These are phyloP conservation scores for Pleurotus tuber-regium DNA, from an alignment of 768 basidiomycete species.

Conservation along the genomic window DNA sequence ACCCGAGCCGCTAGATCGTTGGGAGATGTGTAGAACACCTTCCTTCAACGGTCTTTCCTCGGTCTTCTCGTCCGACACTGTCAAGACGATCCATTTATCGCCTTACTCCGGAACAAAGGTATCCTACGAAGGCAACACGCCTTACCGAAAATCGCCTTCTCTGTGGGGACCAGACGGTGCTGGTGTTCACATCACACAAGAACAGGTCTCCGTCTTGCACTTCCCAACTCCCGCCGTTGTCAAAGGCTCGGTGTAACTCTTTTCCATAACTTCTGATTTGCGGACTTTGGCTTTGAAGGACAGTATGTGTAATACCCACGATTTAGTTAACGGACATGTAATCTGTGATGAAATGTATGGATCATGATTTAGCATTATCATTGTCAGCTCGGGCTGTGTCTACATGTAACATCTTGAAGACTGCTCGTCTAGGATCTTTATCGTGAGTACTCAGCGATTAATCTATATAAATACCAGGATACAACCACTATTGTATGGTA, in stretches of 20 bases:
- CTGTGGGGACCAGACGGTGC: slow-evolving; percentile 4
- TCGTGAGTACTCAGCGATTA: no score
- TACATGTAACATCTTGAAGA: not conserved
- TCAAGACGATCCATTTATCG: slow-evolving; percentile 3
- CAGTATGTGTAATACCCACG: no score
- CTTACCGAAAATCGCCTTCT: slow-evolving; percentile 1
- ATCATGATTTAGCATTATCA: no score
- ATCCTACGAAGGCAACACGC: slow-evolving; percentile 8
- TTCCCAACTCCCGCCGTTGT: slow-evolving; percentile 4
- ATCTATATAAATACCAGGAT: no score
- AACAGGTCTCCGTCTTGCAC: slow-evolving; percentile 4
- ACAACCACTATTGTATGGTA: no score
- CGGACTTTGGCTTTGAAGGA: no score
- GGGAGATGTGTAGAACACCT: slow-evolving; percentile 4
- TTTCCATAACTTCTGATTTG: no score
- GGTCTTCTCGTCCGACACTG: not conserved
- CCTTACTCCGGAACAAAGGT: slow-evolving; percentile 5
- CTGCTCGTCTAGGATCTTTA: no score
- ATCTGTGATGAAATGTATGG: no score
- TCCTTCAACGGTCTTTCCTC: slow-evolving; percentile 2
- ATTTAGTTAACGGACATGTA: no score
- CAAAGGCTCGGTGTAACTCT: not conserved
- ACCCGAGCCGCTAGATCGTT: slow-evolving; percentile 1
- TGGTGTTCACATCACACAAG: slow-evolving; percentile 3
- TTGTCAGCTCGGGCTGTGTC: no score